Base-by-base conservation (phyloP, 225 moss, liverwort and hornwort genomes). In the Takakia lepidozioides region DNA sequence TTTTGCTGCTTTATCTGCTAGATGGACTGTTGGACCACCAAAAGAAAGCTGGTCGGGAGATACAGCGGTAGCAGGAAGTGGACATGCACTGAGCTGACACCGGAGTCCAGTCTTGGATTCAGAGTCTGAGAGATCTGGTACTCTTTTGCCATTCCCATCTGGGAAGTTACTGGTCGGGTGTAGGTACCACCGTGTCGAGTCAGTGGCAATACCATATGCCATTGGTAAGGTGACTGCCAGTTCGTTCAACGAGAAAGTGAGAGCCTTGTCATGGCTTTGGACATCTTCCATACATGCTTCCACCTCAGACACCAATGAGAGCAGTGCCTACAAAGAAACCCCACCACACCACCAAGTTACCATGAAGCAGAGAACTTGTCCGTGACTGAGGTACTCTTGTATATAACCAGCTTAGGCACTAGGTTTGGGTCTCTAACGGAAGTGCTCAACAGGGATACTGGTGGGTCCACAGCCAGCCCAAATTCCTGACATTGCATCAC, bases 191-290 rank as follows among this genome's bases (percentile, higher is more conserved):
- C 9, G 39, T 46, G 49, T 37, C 38, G 48, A 36, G 44, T 64
- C 58, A 32, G 51, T 57, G 38, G 61, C 67, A 49, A 81, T 52
- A 21, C 73, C 61, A 42, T 71, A 59, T 27, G 69, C 62, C 44
- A 64, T 62, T 19, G 60, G 84, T 50, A 87, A 66, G 24, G 87
- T 73, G 43, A 54, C 29, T 29, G 84, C 75, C 38, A 92, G 55
- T 55, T 92, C 91, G 54, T 68, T 84, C 58, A 87, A 70, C 19
- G 82, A 73, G n/a, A 78, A 50, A 4, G 70, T 84, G 23, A 87
- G 65, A 25, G 71, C 68, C 45, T 62, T 62, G 22, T 73, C 66
- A 37, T 84, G 79, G 29, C 38, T 73, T 61, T 70, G 71, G n/a
- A 92, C 60, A 28, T 41, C 38, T 25, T 68, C 57, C 27, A 55